phyloP scores from a whole-genome alignment of 2,329 filamentous ascomycete species.

The Colletotrichum falcatum region DNA sequence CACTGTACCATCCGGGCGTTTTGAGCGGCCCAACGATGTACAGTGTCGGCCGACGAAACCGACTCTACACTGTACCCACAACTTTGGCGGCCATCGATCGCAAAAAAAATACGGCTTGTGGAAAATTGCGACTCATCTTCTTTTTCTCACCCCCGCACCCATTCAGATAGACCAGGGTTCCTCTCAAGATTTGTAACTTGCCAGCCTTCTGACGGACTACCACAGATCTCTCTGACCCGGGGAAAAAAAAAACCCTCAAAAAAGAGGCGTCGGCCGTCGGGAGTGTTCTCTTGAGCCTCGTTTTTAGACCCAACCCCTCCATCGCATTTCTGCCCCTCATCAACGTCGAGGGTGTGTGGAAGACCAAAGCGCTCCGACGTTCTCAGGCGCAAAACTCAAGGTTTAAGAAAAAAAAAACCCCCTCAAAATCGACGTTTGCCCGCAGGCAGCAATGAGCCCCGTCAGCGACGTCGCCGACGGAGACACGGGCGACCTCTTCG shows the following conservation, averaged over 20 bases:
- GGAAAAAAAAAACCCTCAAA: neutral
- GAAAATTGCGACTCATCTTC: constrained; percentile 30
- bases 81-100: constrained; percentile 20
- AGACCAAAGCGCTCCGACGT: neutral
- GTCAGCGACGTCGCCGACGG: constrained; percentile 45
- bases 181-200: neutral
- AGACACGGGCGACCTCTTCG: constrained; percentile 71
- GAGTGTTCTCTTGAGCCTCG: neutral
- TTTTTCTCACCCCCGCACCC: constrained; percentile 21
- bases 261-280: neutral
- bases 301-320: neutral
- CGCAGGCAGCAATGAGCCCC: constrained; percentile 22
- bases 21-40: neutral
- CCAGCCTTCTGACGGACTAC: neutral
- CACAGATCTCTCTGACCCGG: neutral
- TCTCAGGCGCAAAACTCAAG: neutral
- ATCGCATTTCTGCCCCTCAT: constrained; percentile 2
- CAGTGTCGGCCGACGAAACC: too few relatives aligned
- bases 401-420: too few relatives aligned
- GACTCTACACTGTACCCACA: constrained; percentile 37
- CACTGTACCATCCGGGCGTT: neutral
- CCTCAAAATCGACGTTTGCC: neutral
- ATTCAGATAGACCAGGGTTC: neutral
- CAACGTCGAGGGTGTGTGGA: neutral
- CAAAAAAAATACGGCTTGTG: neutral